Evolutionary conservation across 148 eudicot species (phyloP), one percentile per base, ranked within the genome.

Genomic region (Agrostemma githago): DNA sequence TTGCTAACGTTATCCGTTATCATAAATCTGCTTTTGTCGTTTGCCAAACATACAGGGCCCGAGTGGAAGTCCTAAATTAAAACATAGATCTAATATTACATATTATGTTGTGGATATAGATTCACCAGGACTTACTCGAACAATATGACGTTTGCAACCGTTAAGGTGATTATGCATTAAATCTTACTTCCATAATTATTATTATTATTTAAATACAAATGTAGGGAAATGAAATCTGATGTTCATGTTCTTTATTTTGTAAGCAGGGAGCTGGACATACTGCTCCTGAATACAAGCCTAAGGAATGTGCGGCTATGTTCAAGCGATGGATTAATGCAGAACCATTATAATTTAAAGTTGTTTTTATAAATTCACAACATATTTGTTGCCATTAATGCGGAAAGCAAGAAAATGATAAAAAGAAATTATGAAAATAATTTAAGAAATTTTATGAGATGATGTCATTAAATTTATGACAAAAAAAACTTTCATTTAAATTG

Each of bases 241-340:
- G 37, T 75, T 8, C 37, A 4, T 44, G 14, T 1, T 41, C 6
- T 8, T 8, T 59, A 0, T 14, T 62, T 3, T 79, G 10, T 4
- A 0, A 72, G 6, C 15, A 82, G 85, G 79, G 85, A 54, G 85
- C 65, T 19, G 84, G 81, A 39, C 81, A 82, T 72, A 72, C 78
- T 0, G 84, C 84, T 60, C 81, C 84, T 0, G 84, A 82, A 17
- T 82, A 82, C 64, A 79, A 82, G 71, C 80, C 82, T 16, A 79
- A 76, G 54, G 62, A 82, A 43, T 79, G 79, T 79, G 71, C 59
- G 6, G 15, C 62, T 4, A 82, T 82, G 85, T 69, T 79, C 21
- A 80, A 76, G 48, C 74, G 82, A 26, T 82, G 82, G 82, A 64
- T 78, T 56, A 2, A 2, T 4, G 72, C 66, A 48, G 16, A 63